Evolutionary conservation across 2,329 filamentous ascomycete genomes (phyloP), one percentile per base, ranked within the genome.

Genomic region (Orbilia brochopaga): DNA sequence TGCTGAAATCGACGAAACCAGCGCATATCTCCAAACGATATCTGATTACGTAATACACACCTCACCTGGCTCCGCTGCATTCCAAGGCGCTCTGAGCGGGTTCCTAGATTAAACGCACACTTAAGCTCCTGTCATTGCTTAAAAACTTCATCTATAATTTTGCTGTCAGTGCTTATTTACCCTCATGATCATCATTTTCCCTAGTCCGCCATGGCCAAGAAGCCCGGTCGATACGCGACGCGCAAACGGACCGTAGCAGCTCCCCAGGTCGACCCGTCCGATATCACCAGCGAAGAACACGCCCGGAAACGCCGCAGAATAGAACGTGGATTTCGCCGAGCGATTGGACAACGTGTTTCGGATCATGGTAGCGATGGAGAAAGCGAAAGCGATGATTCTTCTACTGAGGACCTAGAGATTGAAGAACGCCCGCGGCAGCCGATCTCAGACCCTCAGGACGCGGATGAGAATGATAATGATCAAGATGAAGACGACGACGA

Each of bases 401-500:
- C 55, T 2, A 55, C 37, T 8, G 48, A 32, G 30, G 46, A 42
- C 17, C 30, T 21, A 30, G 13, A 23, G 23, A 8, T 19, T 24
- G 23, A 24, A 44, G 17, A 35, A n/a, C n/a, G n/a, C n/a, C n/a
- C 42, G 17, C 23, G 2, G n/a, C 37, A 40, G 17, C 2, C 32
- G 7, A 13, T 7, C 17, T 10, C 27, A 6, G 24, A 40, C 10
- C 15, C 50, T 42, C 32, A 75, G 5, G 76, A 75, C 13, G 64
- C 54, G 2, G 23, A n/a, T n/a, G n/a, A n/a, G 6, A 23, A 56
- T 35, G 52, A 19, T 56, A 30, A 19, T 8, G 17, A 73, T 66
- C 72, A 80, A 78, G 23, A 79, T 75, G 74, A 82, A 79, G 5
- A 80, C 80, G 6, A 80, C 80, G 54, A 80, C 78, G 79, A 80